A percentile compares a stretch with the other conserved stretches of the same genome.
Conservation (phyloP, 2,329 filamentous ascomycete species). For the Ceratocystis cacaofunesta region DNA sequence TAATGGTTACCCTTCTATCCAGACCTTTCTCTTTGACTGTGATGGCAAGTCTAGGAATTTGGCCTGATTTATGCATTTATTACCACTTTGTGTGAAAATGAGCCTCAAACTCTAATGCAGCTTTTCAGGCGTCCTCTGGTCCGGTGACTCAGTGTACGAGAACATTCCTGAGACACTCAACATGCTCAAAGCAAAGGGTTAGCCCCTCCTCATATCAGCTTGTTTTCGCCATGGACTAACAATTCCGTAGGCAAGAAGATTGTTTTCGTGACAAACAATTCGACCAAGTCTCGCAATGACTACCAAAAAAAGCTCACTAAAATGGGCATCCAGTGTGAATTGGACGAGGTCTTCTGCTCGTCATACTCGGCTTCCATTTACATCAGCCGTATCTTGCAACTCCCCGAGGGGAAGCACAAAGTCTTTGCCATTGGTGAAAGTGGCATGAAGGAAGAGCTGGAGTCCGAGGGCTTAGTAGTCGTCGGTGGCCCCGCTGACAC, state of each 20-base stretch:
- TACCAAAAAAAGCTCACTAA: slow-evolving; percentile 82
- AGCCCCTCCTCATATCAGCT: neutral
- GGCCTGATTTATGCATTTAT: neutral
- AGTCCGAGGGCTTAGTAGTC: slow-evolving; percentile 60
- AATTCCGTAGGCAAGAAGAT: slow-evolving; percentile 59
- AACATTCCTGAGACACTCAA: slow-evolving; percentile 74
- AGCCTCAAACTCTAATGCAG: neutral
- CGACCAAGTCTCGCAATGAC: slow-evolving; percentile 83
- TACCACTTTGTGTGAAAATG: neutral
- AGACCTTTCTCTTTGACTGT: slow-evolving; percentile 93
- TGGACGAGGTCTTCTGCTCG: slow-evolving; percentile 90
- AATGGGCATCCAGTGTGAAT: slow-evolving; percentile 63
- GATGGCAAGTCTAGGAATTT: slow-evolving; percentile 50
- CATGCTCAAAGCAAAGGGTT: slow-evolving; percentile 68
- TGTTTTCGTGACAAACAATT: slow-evolving; percentile 98
- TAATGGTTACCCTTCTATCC: slow-evolving; percentile 8
- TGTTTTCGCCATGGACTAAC: neutral
- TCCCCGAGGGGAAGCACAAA: slow-evolving; percentile 68
- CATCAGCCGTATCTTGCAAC: slow-evolving; percentile 78
- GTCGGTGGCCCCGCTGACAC: slow-evolving; percentile 75
- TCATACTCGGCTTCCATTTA: slow-evolving; percentile 93
- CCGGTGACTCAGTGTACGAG: slow-evolving; percentile 77
- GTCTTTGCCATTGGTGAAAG: slow-evolving; percentile 87
- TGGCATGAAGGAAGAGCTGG: slow-evolving; percentile 80
- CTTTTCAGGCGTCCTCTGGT: slow-evolving; percentile 76